These are phyloP conservation scores for Hemisphaericaspora nanyangensis DNA, from an alignment of 805 yeast genomes.

Conservation along the genomic window DNA sequence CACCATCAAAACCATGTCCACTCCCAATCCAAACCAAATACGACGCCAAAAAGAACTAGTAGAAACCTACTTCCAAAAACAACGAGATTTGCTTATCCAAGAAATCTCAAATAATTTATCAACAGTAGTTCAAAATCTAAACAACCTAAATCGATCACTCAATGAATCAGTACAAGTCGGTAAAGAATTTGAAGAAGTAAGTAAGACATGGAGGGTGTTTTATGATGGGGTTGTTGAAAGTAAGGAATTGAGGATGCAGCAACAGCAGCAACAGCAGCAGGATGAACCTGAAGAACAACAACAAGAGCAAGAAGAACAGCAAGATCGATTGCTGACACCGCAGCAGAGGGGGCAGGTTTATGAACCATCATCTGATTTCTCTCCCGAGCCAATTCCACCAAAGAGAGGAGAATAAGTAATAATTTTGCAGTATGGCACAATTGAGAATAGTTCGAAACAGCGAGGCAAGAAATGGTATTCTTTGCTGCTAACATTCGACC, in stretches of 20 bases:
- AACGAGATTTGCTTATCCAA: slow-evolving; percentile 53
- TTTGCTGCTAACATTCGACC: too few species aligned
- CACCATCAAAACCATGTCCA: too few species aligned
- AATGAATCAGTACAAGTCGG: slow-evolving; percentile 71
- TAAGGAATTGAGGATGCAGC: slow-evolving; percentile 11
- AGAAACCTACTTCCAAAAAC: slow-evolving; percentile 47
- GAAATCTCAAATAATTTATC: slow-evolving; percentile 59
- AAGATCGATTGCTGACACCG: too few species aligned
- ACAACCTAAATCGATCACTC: slow-evolving; percentile 61
- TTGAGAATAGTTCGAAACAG: too few species aligned
- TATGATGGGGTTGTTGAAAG: slow-evolving; percentile 44
- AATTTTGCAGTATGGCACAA: too few species aligned
- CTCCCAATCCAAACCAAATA: not conserved
- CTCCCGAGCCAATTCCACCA: too few species aligned
- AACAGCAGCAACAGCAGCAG: not conserved
- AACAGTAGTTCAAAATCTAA: slow-evolving; percentile 59
- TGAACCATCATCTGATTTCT: too few species aligned
- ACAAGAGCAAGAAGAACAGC: not conserved
- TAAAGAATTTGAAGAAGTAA: slow-evolving; percentile 67
- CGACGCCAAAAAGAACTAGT: not conserved
- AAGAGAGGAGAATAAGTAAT: too few species aligned
- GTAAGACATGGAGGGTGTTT: slow-evolving; percentile 66
- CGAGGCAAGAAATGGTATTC: too few species aligned
- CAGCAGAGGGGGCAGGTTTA: not conserved
- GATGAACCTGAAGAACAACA: not conserved